Base-by-base conservation (phyloP, 1,284 basidiomycete genomes). In the Ustilago tritici region DNA sequence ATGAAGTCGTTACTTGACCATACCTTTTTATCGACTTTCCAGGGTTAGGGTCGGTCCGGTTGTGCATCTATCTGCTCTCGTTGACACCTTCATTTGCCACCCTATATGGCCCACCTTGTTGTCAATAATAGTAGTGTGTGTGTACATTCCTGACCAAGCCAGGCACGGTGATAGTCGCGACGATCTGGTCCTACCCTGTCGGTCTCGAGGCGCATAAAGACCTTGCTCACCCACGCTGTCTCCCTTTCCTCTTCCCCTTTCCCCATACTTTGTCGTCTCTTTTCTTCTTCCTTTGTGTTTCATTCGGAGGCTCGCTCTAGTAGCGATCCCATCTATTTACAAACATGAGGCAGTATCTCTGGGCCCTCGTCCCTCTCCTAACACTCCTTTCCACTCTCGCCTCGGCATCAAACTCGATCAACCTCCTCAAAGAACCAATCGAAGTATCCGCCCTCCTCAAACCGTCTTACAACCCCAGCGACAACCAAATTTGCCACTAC, bases 401-500 rank as follows among this genome's bases (percentile, higher is more conserved):
- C 49, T 19, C 8, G 23, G n/a, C 46, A 8, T 32, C 12, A 19
- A 11, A 50, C 40, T 36, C 50, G 28, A 46, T 28, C 49, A 35
- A 31, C 49, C 0, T 19, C 3, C n/a, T 46, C 43, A 19, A 17
- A 7, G 5, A 46, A 7, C 14, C 55, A 9, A 14, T 56, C 23
- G 3, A 40, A 11, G 23, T 52, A 9, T 31, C 36, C 43, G n/a
- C 5, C 19, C 3, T 59, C 14, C 47, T 67, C 4, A 61, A 56
- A 4, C 7, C 12, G 2, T 63, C 15, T 35, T 74, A 69, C 66
- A 62, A 62, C 8, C 46, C 71, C 0, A 49, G 14, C 6, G 55
- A 64, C 2, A 64, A 66, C 61, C 47, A 75, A 32, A 49, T 75
- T 4, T 75, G 72, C 35, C 46, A 35, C 38, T 43, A 31, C 34